Evolutionary conservation across 2,329 filamentous ascomycete genomes (phyloP).

Genomic region (Mycogone perniciosa): DNA sequence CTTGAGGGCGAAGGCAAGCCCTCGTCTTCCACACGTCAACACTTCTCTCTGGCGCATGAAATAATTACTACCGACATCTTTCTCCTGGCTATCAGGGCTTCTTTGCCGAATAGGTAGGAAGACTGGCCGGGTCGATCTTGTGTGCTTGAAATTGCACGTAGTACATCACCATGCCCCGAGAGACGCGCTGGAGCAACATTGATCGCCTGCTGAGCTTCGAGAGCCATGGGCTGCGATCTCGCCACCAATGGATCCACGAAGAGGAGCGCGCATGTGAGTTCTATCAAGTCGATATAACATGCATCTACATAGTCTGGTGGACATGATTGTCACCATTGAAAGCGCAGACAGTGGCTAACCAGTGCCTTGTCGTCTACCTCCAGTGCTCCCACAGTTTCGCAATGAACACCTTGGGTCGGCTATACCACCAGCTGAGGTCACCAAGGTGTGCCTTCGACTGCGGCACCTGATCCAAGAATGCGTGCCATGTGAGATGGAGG

Average conservation of each 20-base stretch:
- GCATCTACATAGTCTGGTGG: neutral
- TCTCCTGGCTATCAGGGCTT: no score
- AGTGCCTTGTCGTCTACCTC: neutral
- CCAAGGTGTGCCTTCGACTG: constrained; percentile 80
- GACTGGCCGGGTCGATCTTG: no score
- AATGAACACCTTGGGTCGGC: constrained; percentile 56
- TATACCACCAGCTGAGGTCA: constrained; percentile 72
- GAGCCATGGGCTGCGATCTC: constrained; percentile 16
- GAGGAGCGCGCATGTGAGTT: constrained; percentile 40
- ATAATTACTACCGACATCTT: no score
- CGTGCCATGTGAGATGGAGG: constrained; percentile 83
- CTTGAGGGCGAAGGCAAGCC: neutral
- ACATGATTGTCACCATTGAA: neutral
- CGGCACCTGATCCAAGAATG: constrained; percentile 87
- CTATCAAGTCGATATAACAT: neutral
- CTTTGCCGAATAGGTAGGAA: no score
- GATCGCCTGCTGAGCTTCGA: constrained; percentile 25
- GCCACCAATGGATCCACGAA: constrained; percentile 35
- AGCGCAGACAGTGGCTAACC: neutral
- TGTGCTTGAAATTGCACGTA: neutral
- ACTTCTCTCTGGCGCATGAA: no score
- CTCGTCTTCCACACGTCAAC: no score
- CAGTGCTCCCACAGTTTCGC: constrained; percentile 61
- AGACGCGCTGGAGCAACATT: constrained; percentile 24
- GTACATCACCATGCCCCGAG: constrained; percentile 8